These are phyloP conservation scores for Aureobasidium sp. DNA, from an alignment of 2,329 filamentous ascomycete species.

Conservation along the genomic window DNA sequence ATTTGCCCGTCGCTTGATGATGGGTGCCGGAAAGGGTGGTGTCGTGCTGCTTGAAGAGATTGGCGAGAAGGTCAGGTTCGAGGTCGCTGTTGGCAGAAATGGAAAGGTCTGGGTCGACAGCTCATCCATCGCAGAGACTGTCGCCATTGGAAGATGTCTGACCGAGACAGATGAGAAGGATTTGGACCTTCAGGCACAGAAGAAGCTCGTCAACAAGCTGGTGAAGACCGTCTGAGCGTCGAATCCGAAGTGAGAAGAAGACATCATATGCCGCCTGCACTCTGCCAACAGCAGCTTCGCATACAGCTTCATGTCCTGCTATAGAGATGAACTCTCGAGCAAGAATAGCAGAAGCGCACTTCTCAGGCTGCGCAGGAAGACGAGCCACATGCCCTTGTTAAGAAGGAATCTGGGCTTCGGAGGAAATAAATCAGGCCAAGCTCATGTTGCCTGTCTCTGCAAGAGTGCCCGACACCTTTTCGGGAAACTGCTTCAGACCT, in stretches of 20 bases:
- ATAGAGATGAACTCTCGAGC: not conserved
- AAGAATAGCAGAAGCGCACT: not conserved
- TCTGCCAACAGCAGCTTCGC: not conserved
- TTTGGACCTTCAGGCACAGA: slow-evolving; percentile 57
- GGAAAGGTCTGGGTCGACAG: slow-evolving; percentile 88
- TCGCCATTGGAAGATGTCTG: slow-evolving; percentile 72
- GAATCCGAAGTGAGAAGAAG: not conserved
- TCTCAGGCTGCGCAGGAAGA: not conserved
- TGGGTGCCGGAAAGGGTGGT: slow-evolving; percentile 51
- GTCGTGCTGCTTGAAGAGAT: slow-evolving; percentile 72
- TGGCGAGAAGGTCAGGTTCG: slow-evolving; percentile 75
- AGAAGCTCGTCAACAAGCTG: slow-evolving; percentile 58
- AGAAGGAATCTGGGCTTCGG: too few relatives aligned
- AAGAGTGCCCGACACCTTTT: not conserved
- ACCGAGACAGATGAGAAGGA: slow-evolving; percentile 64
- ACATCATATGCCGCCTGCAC: not conserved
- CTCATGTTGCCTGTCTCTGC: not conserved
- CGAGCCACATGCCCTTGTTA: too few relatives aligned
- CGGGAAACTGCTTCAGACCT: not conserved
- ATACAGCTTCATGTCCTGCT: not conserved
- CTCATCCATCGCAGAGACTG: slow-evolving; percentile 59
- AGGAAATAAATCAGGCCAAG: not conserved
- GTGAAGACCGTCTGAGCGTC: slow-evolving; percentile 44
- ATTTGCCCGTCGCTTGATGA: slow-evolving; percentile 71
- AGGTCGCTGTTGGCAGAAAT: slow-evolving; percentile 88